These are phyloP conservation scores for Kwoniella europaea DNA, from an alignment of 768 basidiomycete genomes.

Conservation along the genomic window DNA sequence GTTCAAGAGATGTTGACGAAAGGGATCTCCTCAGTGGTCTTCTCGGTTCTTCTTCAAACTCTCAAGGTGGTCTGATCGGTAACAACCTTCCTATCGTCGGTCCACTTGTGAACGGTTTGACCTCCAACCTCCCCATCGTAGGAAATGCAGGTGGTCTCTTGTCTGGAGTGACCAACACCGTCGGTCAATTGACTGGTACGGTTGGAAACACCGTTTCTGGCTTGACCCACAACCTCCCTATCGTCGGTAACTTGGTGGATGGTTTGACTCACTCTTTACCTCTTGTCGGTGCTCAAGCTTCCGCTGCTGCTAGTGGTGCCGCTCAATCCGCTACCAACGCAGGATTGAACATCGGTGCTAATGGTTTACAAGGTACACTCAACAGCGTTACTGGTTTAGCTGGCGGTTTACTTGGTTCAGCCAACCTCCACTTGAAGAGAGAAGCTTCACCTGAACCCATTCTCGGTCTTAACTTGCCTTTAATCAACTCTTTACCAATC, in stretches of 20 bases:
- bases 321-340: slow-evolving; percentile 13
- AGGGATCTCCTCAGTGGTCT: slow-evolving; percentile 14
- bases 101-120: slow-evolving; percentile 17
- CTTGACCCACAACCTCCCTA: slow-evolving; percentile 11
- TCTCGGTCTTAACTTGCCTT: slow-evolving; percentile 1
- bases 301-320: slow-evolving; percentile 7
- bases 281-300: slow-evolving; percentile 15
- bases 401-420: slow-evolving; percentile 16
- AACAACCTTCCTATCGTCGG: slow-evolving; percentile 19
- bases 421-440: slow-evolving; percentile 11
- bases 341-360: slow-evolving; percentile 8
- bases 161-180: slow-evolving; percentile 3
- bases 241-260: slow-evolving; percentile 21
- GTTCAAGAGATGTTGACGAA: not conserved
- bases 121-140: slow-evolving; percentile 11
- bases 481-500: slow-evolving; percentile 2
- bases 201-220: slow-evolving; percentile 18
- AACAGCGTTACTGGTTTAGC: slow-evolving; percentile 23
- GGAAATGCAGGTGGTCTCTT: slow-evolving; percentile 3
- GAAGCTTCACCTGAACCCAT: not conserved
- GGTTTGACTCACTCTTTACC: slow-evolving; percentile 13
- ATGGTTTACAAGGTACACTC: slow-evolving; percentile 15
- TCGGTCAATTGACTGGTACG: slow-evolving; percentile 9
- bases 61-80: slow-evolving; percentile 6
- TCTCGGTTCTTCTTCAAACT: not conserved